phyloP scores from a whole-genome alignment of 306 rosid genomes.

The Vigna angularis region DNA sequence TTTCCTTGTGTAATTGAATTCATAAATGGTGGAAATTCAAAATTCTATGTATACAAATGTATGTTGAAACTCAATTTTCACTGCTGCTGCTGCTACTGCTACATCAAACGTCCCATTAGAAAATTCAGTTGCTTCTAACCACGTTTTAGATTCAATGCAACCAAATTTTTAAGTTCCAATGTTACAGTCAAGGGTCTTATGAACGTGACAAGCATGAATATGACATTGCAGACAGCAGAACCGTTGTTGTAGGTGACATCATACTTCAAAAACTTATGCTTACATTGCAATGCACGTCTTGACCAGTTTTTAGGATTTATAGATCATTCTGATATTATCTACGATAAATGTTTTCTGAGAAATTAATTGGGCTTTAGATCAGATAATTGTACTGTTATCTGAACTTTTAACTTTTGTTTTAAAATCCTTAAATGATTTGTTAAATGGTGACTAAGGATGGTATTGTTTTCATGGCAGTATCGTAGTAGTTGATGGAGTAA shows the following conservation, averaged over 20 bases:
- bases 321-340: too few species aligned
- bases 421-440: too few species aligned
- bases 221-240: constrained; percentile 35
- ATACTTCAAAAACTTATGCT: constrained; percentile 17
- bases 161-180: constrained; percentile 28
- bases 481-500: too few species aligned
- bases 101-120: constrained; percentile 52
- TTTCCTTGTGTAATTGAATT: constrained; percentile 46
- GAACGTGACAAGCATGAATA: constrained; percentile 46
- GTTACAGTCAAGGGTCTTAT: constrained; percentile 36
- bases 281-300: constrained; percentile 20
- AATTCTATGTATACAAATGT: constrained; percentile 42
- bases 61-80: constrained; percentile 50
- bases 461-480: too few species aligned
- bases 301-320: too few species aligned
- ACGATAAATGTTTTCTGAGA: too few species aligned
- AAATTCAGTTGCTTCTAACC: constrained; percentile 50
- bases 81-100: constrained; percentile 53
- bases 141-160: constrained; percentile 19
- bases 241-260: constrained; percentile 13
- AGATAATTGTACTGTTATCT: too few species aligned
- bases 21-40: constrained; percentile 37
- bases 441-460: too few species aligned
- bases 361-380: too few species aligned
- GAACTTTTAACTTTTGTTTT: too few species aligned